Evolutionary conservation across 2,329 filamentous ascomycete species (phyloP).

Genomic region (Pseudogymnoascus sp.): DNA sequence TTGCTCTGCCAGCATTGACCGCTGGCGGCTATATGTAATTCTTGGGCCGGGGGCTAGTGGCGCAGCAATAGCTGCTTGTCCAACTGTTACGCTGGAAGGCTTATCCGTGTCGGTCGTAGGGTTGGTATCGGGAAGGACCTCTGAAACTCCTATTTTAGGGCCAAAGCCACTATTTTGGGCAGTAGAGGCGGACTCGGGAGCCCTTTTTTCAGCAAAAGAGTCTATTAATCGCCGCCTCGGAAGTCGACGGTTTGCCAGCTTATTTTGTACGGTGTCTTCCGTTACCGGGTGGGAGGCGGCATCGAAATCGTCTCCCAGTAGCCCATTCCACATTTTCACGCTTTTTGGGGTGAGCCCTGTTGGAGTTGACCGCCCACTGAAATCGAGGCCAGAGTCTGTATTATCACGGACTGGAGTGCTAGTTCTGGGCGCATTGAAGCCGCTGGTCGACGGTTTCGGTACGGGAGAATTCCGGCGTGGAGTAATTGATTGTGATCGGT

Average conservation of each 20-base stretch:
- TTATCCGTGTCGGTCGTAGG: background rate
- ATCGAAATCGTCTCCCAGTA: conserved; percentile 18
- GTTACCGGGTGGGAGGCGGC: background rate
- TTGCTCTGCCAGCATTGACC: conserved; percentile 29
- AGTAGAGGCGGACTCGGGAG: conserved; percentile 12
- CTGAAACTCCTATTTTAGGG: background rate
- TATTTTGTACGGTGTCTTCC: background rate
- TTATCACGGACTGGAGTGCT: background rate
- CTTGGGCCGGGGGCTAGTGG: conserved; percentile 20
- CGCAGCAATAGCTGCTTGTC: background rate
- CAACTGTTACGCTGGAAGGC: background rate
- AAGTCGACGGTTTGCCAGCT: conserved; percentile 9
- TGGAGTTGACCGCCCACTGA: conserved; percentile 5
- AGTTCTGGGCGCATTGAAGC: background rate
- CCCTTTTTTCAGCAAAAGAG: conserved; percentile 26
- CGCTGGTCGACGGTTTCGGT: background rate
- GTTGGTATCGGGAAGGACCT: background rate
- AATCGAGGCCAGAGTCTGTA: background rate
- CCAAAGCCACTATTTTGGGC: conserved; percentile 14
- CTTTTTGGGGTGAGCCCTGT: conserved; percentile 16
- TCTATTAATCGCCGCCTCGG: conserved; percentile 28
- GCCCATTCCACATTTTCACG: conserved; percentile 23
- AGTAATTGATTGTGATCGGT: background rate
- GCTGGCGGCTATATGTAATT: conserved; percentile 28
- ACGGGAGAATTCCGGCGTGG: background rate